Evolutionary conservation across 495 filamentous ascomycete species (phyloP).

Genomic region (Annulohypoxylon maeteangense): DNA sequence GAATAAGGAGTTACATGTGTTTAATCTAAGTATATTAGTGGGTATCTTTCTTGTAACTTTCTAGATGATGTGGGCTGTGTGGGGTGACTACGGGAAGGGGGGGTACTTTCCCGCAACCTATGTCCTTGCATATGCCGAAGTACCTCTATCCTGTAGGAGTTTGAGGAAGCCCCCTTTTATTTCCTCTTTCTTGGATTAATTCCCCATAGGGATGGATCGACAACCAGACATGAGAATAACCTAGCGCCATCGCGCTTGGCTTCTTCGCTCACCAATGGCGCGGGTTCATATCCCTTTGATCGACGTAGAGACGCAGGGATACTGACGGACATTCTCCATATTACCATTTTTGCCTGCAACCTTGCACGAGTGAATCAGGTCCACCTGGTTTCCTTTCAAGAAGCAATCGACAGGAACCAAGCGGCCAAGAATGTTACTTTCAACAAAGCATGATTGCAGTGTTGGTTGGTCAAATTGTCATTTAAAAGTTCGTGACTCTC

Average conservation of each 20-base stretch:
- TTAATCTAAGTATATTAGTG: conserved; percentile 1
- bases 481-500: conserved; percentile 20
- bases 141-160: conserved; percentile 20
- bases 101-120: not conserved
- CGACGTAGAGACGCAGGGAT: conserved; percentile 33
- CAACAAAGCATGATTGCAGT: conserved; percentile 13
- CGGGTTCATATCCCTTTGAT: conserved; percentile 35
- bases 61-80: not conserved
- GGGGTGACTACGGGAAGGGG: not conserved
- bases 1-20: not conserved
- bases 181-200: conserved; percentile 28
- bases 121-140: conserved; percentile 1
- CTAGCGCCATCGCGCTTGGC: conserved; percentile 41
- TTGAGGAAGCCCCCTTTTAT: conserved; percentile 36
- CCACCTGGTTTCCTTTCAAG: conserved; percentile 28
- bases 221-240: conserved; percentile 32
- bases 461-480: conserved; percentile 10
- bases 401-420: conserved; percentile 38
- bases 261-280: conserved; percentile 32
- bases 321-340: conserved; percentile 40
- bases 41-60: conserved; percentile 5
- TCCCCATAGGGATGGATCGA: conserved; percentile 34
- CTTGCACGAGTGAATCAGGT: conserved; percentile 27
- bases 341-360: conserved; percentile 24
- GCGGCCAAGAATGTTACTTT: conserved; percentile 25